Evolutionary conservation across 441 rosid species (phyloP).

Genomic region (Populus hybrid): DNA sequence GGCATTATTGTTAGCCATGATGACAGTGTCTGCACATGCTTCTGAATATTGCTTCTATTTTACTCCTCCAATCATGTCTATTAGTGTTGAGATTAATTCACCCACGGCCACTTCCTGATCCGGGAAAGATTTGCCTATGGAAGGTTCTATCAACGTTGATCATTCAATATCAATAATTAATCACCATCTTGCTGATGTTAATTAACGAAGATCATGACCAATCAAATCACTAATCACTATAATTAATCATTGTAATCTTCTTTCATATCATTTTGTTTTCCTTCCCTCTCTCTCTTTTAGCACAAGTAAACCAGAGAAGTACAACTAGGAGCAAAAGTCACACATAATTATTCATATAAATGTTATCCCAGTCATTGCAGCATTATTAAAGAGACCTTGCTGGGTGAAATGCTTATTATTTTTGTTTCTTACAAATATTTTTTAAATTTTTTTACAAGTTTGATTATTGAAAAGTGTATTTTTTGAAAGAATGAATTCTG

Average conservation of each 20-base stretch:
- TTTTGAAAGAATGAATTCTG: no score
- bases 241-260: conserved; percentile 17
- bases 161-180: background rate
- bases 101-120: background rate
- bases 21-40: conserved; percentile 30
- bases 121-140: background rate
- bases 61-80: conserved; percentile 19
- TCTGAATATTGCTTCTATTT: conserved; percentile 17
- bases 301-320: background rate
- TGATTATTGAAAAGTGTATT: no score
- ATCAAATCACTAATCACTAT: background rate
- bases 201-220: background rate
- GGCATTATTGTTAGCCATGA: background rate
- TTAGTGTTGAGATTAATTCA: background rate
- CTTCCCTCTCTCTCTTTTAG: background rate
- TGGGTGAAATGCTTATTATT: no score
- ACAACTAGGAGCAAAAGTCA: background rate
- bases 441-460: no score
- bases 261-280: background rate
- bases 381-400: background rate
- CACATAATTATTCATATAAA: conserved; percentile 17
- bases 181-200: background rate
- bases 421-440: no score
- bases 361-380: background rate
- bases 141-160: conserved; percentile 18